A percentile compares a stretch with the other conserved stretches of the same genome.
Evolutionary conservation across 192 early-diverging fungal species (phyloP).

Genomic region (Chytriomyces hyalinus): DNA sequence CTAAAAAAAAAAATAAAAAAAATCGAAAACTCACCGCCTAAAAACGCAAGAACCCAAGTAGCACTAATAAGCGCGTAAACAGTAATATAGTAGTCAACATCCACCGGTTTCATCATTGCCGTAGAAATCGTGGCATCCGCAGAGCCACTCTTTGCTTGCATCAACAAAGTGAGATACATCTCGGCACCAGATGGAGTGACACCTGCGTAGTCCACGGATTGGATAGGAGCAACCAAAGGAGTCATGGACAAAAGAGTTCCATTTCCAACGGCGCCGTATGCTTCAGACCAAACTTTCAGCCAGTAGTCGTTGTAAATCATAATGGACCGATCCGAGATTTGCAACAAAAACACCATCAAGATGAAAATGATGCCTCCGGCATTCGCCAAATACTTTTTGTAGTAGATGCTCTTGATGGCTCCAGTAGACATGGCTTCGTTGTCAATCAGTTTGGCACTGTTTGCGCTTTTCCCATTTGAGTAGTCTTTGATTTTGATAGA

Average conservation of each 20-base stretch:
- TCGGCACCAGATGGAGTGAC: background rate
- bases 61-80: conserved; percentile 46
- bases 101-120: background rate
- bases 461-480: conserved; percentile 31
- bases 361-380: conserved; percentile 56
- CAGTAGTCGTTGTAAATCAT: conserved; percentile 49
- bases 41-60: conserved; percentile 17
- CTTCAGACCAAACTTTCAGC: conserved; percentile 54
- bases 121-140: background rate
- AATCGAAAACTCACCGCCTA: conserved; percentile 4
- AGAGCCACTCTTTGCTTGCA: background rate
- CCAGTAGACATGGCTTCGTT: conserved; percentile 49
- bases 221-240: no score
- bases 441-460: conserved; percentile 46
- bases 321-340: conserved; percentile 27
- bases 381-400: conserved; percentile 46
- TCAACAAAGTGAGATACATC: background rate
- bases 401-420: conserved; percentile 47
- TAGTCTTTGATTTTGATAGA: conserved; percentile 19
- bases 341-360: conserved; percentile 23
- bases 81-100: conserved; percentile 42
- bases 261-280: conserved; percentile 15
- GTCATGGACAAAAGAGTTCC: background rate
- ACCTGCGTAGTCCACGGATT: background rate
- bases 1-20: background rate